Base-by-base conservation (phyloP, 78 protist genomes). In the Blattamonas nauphoetae region DNA sequence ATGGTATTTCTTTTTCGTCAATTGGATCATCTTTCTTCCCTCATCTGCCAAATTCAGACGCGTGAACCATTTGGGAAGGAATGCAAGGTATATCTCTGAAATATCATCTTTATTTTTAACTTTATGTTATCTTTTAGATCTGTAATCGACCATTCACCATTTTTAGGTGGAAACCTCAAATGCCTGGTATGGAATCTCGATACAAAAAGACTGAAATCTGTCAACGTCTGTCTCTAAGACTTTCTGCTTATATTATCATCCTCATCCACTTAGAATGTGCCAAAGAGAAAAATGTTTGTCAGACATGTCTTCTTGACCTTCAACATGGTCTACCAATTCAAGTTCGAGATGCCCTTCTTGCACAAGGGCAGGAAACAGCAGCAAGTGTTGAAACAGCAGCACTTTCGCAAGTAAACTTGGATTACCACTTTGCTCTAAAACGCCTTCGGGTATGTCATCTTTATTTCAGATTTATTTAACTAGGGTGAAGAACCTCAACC, bases 221-320 rank as follows among this genome's bases (percentile, higher is more conserved):
- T 89, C 95, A 91, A 46, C 88, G 71, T 55, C 11, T 55, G 71
- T 55, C 71, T 55, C 11, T 55, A 55, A 55, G 71, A 55, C 21
- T 29, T 29, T 55, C 21, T 29, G 21, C 71, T 55, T 55, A 21
- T 29, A 55, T 29, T 29, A 55, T 29, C 11, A 29, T 55, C 11
- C 11, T 29, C 11, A 55, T 55, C 21, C 21, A 29, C 21, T 55
- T 21, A 55, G 71, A 94, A 42, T 96, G 98, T 82, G 90, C 97
- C 45, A 91, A 94, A 42, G 41, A 91, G 11, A 95, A 95, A 91
- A 94, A 96, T 83, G 97, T 94, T 0, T 96, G 98, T 88, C 98
- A 96, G 45, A 93, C 93, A 0, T 96, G 98, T 89, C 41, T 96
- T 34, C 90, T 94, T 41, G 98, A 96, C 64, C 91, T 96, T 33